Percentiles rank a stretch among this genome's conserved stretches.
Evolutionary conservation across 2,329 filamentous ascomycete genomes (phyloP).

Genomic region (Knufia fluminis): DNA sequence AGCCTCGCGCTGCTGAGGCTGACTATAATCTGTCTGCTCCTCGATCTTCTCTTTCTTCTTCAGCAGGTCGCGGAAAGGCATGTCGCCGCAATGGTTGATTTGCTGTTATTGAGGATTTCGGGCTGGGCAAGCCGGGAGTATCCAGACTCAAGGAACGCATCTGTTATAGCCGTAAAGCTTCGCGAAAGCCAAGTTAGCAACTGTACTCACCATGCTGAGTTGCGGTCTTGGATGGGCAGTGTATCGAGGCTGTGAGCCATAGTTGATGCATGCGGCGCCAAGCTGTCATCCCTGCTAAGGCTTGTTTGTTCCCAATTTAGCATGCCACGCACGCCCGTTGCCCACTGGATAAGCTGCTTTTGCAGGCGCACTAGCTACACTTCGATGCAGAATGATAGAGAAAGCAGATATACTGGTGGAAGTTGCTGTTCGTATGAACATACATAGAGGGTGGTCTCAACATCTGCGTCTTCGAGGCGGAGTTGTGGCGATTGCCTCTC

Average conservation of each 20-base stretch:
- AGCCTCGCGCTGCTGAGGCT: slow-evolving; percentile 21
- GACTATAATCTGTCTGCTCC: slow-evolving; percentile 26
- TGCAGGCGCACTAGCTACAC: background rate
- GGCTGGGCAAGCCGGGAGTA: background rate
- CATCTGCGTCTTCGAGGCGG: too few relatives aligned
- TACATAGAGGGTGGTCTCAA: too few relatives aligned
- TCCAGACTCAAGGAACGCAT: slow-evolving; percentile 2
- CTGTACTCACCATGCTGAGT: slow-evolving; percentile 2
- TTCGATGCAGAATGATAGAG: too few relatives aligned
- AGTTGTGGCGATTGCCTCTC: too few relatives aligned
- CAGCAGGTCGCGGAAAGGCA: slow-evolving; percentile 52
- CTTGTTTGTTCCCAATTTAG: background rate
- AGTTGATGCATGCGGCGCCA: background rate
- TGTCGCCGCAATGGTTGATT: slow-evolving; percentile 24
- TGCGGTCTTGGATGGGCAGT: background rate
- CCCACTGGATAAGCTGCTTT: background rate
- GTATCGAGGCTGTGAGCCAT: background rate
- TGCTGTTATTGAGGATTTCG: background rate
- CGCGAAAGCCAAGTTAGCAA: background rate
- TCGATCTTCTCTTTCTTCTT: slow-evolving; percentile 53
- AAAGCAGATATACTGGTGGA: too few relatives aligned
- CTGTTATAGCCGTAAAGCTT: slow-evolving; percentile 1
- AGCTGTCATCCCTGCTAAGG: background rate
- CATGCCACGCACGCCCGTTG: background rate
- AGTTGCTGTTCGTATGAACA: too few relatives aligned